phyloP scores from a whole-genome alignment of 352 stramenopile genomes.

The Phytophthora ramorum region DNA sequence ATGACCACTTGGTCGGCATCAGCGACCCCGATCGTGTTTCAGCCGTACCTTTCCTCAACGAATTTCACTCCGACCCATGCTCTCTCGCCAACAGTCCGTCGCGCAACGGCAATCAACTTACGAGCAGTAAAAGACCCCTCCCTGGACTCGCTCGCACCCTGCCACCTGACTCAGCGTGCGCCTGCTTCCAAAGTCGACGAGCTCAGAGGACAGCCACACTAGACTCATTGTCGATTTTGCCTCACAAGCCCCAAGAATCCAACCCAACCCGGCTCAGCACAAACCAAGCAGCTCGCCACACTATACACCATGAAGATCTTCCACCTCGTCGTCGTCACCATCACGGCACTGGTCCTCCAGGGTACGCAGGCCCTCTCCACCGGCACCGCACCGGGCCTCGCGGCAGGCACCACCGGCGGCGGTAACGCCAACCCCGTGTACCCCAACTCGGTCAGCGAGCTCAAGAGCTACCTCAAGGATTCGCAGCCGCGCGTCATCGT shows the following conservation, averaged over 20 bases:
- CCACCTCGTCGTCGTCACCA: slow-evolving; percentile 11
- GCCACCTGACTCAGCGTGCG: background rate
- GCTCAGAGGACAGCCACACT: background rate
- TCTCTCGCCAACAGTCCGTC: background rate
- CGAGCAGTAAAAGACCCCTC: background rate
- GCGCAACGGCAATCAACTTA: background rate
- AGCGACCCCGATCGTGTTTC: background rate
- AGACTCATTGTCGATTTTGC: slow-evolving; percentile 14
- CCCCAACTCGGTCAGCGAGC: slow-evolving; percentile 45
- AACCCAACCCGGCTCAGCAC: background rate
- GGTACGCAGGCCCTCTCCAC: slow-evolving; percentile 33
- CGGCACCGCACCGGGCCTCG: slow-evolving; percentile 22
- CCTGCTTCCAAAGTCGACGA: background rate
- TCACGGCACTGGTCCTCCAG: slow-evolving; percentile 29
- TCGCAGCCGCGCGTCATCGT: slow-evolving; percentile 53
- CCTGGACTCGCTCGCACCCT: background rate
- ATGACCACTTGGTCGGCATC: slow-evolving; percentile 1
- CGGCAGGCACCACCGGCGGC: slow-evolving; percentile 47
- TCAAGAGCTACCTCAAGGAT: slow-evolving; percentile 54
- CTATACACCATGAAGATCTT: slow-evolving; percentile 13
- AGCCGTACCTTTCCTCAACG: background rate
- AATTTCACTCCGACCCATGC: background rate
- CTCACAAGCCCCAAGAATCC: background rate
- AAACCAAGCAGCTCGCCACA: background rate
- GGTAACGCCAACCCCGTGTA: slow-evolving; percentile 47